Percentiles rank a stretch among this genome's conserved stretches.
These are phyloP conservation scores for Cyanodermella asteris DNA, from an alignment of 2,329 filamentous ascomycete species.

Conservation along the genomic window DNA sequence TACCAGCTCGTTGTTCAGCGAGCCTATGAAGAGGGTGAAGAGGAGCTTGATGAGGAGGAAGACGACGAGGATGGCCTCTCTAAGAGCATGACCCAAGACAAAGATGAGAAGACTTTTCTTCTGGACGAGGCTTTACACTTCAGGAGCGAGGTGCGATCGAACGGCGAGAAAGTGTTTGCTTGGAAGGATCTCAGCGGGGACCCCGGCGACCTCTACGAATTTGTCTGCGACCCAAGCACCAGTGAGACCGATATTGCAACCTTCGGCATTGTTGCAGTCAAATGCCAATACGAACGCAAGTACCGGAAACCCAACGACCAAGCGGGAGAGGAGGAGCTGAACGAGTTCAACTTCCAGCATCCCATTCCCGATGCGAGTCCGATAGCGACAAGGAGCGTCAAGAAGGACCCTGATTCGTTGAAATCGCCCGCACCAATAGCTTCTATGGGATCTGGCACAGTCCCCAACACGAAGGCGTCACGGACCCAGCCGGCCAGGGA, in stretches of 20 bases:
- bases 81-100: slow-evolving; percentile 54
- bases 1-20: slow-evolving; percentile 94
- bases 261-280: slow-evolving; percentile 62
- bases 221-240: slow-evolving; percentile 67
- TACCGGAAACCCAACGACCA: slow-evolving; percentile 60
- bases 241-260: slow-evolving; percentile 48
- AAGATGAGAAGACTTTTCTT: slow-evolving; percentile 92
- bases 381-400: slow-evolving; percentile 23
- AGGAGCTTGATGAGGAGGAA: slow-evolving; percentile 73
- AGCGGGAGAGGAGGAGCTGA: slow-evolving; percentile 60
- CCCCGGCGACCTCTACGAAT: slow-evolving; percentile 87
- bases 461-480: too few species aligned
- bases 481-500: slow-evolving; percentile 10
- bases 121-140: slow-evolving; percentile 85
- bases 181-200: slow-evolving; percentile 94
- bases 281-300: slow-evolving; percentile 97
- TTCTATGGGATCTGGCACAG: too few species aligned
- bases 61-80: slow-evolving; percentile 61
- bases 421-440: slow-evolving; percentile 18
- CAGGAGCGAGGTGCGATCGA: slow-evolving; percentile 58
- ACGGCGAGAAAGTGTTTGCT: slow-evolving; percentile 66
- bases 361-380: slow-evolving; percentile 39
- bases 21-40: slow-evolving; percentile 93
- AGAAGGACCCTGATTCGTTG: slow-evolving; percentile 19
- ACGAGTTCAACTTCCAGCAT: slow-evolving; percentile 60